Conservation (phyloP, 2,329 filamentous ascomycete genomes). For the Nigrospora oryzae region DNA sequence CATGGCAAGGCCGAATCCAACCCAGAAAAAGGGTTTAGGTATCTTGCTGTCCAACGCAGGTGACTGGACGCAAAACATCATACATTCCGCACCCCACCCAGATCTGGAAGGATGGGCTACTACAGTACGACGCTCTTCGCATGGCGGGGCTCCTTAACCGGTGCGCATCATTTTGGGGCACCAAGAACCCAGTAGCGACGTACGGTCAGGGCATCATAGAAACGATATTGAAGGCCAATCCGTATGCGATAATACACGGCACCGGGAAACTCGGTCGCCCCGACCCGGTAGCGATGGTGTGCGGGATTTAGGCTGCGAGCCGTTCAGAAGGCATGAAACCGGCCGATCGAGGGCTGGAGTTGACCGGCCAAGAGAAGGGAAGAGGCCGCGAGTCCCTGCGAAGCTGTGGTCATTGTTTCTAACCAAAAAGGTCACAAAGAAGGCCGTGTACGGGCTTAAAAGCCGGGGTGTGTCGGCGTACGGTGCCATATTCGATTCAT, state of each 20-base stretch:
- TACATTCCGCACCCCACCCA: conserved; percentile 42
- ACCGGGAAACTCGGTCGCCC: conserved; percentile 18
- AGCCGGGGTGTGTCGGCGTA: conserved; percentile 21
- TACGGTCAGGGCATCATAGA: conserved; percentile 21
- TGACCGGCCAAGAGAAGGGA: conserved; percentile 12
- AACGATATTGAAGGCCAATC: conserved; percentile 16
- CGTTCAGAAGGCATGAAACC: too few relatives aligned
- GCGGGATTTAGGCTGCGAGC: conserved; percentile 3
- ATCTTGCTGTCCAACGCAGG: conserved; percentile 53
- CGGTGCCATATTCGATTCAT: conserved; percentile 26
- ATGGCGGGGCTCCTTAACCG: conserved; percentile 45
- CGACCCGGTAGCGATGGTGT: conserved; percentile 19
- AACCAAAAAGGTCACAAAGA: conserved; percentile 21
- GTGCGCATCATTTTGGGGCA: conserved; percentile 25
- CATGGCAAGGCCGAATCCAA: background rate
- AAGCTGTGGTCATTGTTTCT: conserved; percentile 25
- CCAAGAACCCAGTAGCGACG: conserved; percentile 20
- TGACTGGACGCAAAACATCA: conserved; percentile 53
- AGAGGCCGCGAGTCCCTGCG: conserved; percentile 7
- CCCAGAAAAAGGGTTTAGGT: conserved; percentile 37
- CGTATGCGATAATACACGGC: conserved; percentile 22
- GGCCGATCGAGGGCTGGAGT: background rate
- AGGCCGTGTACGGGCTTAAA: conserved; percentile 21
- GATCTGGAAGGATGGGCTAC: conserved; percentile 53
- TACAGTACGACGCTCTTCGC: conserved; percentile 49